These are phyloP conservation scores for Ottelia alismoides DNA, from an alignment of 106 monocot genomes.

Conservation along the genomic window DNA sequence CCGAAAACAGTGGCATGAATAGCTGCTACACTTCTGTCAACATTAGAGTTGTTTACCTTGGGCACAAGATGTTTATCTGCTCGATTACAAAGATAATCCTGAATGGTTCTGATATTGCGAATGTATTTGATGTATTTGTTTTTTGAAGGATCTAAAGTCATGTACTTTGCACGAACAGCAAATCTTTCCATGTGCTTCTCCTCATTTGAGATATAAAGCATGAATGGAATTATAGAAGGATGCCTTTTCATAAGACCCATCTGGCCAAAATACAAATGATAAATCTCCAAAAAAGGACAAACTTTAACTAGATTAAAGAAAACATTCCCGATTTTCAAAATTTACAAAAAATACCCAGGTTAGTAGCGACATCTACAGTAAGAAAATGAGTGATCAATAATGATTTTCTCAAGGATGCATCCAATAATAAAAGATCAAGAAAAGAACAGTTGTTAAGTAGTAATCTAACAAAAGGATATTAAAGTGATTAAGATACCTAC, in stretches of 20 bases:
- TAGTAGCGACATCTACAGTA: no score
- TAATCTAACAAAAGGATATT: no score
- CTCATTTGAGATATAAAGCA: constrained; percentile 84
- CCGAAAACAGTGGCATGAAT: constrained; percentile 92
- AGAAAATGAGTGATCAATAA: no score
- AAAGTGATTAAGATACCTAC: constrained; percentile 47
- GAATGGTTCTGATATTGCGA: constrained; percentile 80
- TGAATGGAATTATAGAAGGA: constrained; percentile 87
- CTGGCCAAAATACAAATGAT: no score
- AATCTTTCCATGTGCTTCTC: constrained; percentile 88
- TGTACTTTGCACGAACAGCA: constrained; percentile 95
- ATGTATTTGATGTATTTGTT: constrained; percentile 95
- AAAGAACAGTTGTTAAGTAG: no score
- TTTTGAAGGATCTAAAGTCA: constrained; percentile 85
- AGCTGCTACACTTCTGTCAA: constrained; percentile 78
- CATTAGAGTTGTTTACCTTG: constrained; percentile 94
- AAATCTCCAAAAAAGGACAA: no score
- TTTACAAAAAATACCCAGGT: no score
- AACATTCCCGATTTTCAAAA: no score
- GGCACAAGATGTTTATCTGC: constrained; percentile 91
- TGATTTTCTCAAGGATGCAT: no score
- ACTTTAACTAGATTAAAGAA: no score
- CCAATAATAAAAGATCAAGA: no score
- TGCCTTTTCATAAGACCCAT: constrained; percentile 97
- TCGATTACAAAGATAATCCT: constrained; percentile 77